These are phyloP conservation scores for Cinchona pubescens DNA, from an alignment of 257 asterid genomes.

Conservation along the genomic window DNA sequence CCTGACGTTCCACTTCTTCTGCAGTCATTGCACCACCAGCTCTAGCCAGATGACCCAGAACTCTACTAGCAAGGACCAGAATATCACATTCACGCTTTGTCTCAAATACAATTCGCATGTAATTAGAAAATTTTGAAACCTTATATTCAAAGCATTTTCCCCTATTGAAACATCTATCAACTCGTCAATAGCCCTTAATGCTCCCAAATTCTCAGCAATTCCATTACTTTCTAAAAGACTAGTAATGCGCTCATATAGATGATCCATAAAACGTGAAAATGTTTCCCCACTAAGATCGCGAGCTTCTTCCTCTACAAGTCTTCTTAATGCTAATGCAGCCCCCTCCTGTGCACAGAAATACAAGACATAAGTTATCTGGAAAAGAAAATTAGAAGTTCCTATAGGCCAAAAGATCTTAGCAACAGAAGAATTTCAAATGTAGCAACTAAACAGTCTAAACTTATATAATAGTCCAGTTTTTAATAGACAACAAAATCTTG, in stretches of 20 bases:
- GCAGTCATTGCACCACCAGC: conserved; percentile 99
- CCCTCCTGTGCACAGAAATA: conserved; percentile 62
- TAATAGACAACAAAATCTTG: neutral
- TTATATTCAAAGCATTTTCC: conserved; percentile 92
- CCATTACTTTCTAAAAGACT: conserved; percentile 79
- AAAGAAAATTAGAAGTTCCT: neutral
- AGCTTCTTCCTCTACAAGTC: conserved; percentile 80
- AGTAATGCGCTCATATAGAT: conserved; percentile 75
- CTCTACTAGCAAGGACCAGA: conserved; percentile 83
- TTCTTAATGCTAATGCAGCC: conserved; percentile 67
- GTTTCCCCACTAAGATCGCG: conserved; percentile 87
- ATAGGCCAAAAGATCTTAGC: neutral
- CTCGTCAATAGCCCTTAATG: conserved; percentile 93
- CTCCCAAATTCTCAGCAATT: conserved; percentile 89
- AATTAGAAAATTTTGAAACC: conserved; percentile 75
- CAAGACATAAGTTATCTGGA: conserved; percentile 4
- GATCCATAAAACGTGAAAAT: conserved; percentile 88
- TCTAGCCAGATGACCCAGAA: conserved; percentile 95
- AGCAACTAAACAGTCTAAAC: neutral
- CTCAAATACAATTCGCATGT: conserved; percentile 87
- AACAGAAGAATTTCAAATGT: neutral
- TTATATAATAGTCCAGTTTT: neutral
- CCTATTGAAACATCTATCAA: conserved; percentile 84
- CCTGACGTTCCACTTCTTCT: conserved; percentile 97
- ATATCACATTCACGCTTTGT: conserved; percentile 88